Evolutionary conservation across 1,284 basidiomycete genomes (phyloP), one percentile per base, ranked within the genome.

Genomic region (Marasmius oreades): DNA sequence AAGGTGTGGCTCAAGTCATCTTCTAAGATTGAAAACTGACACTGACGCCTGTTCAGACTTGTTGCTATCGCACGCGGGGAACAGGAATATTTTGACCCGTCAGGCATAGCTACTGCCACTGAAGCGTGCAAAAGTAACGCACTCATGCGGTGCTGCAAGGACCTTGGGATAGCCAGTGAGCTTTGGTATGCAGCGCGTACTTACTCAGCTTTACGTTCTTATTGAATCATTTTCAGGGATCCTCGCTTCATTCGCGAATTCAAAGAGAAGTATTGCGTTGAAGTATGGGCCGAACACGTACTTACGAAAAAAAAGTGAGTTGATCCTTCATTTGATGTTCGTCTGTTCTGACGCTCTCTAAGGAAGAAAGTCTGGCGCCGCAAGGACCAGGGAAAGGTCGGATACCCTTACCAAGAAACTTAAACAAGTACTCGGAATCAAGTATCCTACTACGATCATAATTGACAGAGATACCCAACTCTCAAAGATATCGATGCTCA

Each of bases 81-180:
- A 73, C 96, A 98, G 67, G 94, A 98, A 64, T 98, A 95, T 71
- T 99, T 98, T 67, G 93, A 96, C 67, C 89, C 92, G 2, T 81
- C 83, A 0, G 95, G 95, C 20, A 87, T 99, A 52, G 84, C 96
- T 0, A 99, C 95, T 0, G 96, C 96, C 0, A 92, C 91, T 0
- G 96, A 99, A 70, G 94, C 90, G 0, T 93, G 92, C 75, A 99
- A 98, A 74, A 93, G 90, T 65, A 98, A 99, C 64, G 96, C 96
- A 1, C 77, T 99, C 37, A 98, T 98, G 95, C 81, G 96, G 33
- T 98, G 96, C 71, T 97, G 94, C 77, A 99, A 99, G 70, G 96
- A 99, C 67, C 76, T 99, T 34, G 96, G 96, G 5, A 82, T 99
- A 62, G 96, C 96, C 0, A 95, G 92, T 66, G 96, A 98, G 73